Evolutionary conservation across 1,139 yeast species (phyloP), one percentile per base, ranked within the genome.

Genomic region (Hanseniaspora gamundiae): DNA sequence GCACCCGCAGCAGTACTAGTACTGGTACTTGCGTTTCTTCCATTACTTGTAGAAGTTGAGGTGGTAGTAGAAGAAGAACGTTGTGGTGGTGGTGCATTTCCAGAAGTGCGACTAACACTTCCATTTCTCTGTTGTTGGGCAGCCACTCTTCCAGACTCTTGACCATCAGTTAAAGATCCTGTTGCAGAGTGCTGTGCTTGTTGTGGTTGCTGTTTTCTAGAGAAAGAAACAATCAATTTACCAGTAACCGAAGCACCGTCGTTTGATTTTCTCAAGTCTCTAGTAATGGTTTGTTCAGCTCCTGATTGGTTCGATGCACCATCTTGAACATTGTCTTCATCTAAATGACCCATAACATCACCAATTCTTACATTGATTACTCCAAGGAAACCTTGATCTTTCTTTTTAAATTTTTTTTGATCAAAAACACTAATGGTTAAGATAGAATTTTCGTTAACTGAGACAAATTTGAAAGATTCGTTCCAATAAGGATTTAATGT

Each of bases 401-500:
- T 88, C 79, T 87, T 87, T 62, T 91, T 91, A 68, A 91, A 91
- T 65, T 91, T 91, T 61, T 87, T 88, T 64, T 88, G 97, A 62
- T 91, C 98, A 65, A 93, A 91, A 14, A 91, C 93, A 63, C 91
- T 98, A 50, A 91, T 79, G 8, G 93, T 95, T 47, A 91, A 70
- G 40, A 88, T 85, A 17, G 94, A 82, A 54, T 84, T 83, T 56
- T 87, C 95, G 51, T 73, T 73, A 26, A 91, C 93, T 52, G 76
- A 78, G 24, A 51, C 55, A 60, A 74, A 79, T 45, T 76, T 76
- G 60, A 91, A 93, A 5, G 84, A 70, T 65, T 91, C 96, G 63
- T 91, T 87, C 99, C 99, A 91, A 62, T 88, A 91, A 16, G 99
- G 99, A 57, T 91, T 87, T 55, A 91, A 70, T 2, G 98, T 91